phyloP scores from a whole-genome alignment of 306 rosid species.

The Cicer bijugum region DNA sequence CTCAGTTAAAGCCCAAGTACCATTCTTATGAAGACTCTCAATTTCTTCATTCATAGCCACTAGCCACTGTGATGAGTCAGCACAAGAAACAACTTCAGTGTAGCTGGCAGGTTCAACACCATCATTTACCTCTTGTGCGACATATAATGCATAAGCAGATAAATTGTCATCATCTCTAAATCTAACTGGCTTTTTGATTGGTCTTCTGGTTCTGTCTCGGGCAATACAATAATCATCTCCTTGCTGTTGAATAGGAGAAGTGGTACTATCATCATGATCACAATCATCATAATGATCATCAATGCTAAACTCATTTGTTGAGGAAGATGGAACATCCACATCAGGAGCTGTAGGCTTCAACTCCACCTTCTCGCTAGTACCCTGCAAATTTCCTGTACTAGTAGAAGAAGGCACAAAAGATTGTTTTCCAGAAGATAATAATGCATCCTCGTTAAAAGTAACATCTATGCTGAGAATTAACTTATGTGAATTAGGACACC shows the following conservation, averaged over 20 bases:
- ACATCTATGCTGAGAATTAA: background rate
- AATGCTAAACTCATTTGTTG: background rate
- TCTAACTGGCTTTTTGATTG: background rate
- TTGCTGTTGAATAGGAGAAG: background rate
- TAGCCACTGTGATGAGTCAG: no score
- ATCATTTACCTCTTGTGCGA: no score
- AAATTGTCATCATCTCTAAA: background rate
- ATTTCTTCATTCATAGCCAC: no score
- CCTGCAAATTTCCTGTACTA: background rate
- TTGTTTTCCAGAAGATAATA: background rate
- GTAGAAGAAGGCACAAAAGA: background rate
- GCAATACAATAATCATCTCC: no score
- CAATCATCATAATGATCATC: background rate
- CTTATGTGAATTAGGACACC: background rate
- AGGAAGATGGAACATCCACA: constrained; percentile 27
- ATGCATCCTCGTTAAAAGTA: background rate
- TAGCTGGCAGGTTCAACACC: no score
- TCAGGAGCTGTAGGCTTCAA: background rate
- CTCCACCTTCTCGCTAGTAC: constrained; percentile 24
- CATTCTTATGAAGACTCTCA: background rate
- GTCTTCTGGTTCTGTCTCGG: background rate
- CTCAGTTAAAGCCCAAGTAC: background rate
- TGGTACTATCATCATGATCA: background rate
- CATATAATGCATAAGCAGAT: background rate
- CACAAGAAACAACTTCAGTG: no score